Evolutionary conservation across 257 asterid species (phyloP), one percentile per base, ranked within the genome.

Genomic region (Nicotiana paniculata): DNA sequence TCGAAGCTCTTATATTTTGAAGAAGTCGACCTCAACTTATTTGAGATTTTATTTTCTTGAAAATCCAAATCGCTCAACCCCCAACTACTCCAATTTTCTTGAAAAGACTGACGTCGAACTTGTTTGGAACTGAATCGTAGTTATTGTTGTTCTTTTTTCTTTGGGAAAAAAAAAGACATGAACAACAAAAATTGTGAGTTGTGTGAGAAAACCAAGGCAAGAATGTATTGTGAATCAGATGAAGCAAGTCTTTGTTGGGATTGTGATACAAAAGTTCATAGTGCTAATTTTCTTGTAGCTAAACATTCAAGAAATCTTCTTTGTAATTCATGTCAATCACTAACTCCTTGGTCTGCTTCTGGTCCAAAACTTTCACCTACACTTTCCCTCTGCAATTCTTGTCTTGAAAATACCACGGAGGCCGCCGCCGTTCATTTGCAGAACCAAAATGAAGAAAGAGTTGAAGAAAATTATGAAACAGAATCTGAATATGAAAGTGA

Each of bases 281-380:
- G 87, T 0, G 97, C 96, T 0, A 93, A 93, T 62, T 92, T 93
- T 18, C 90, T 92, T 1, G 96, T 92, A 3, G 88, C 93, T 3
- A 93, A 91, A 68, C 97, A 93, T 67, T 84, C 86, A 0, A 84
- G 97, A 81, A 90, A 89, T 30, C 92, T 92, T 1, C 92, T 92
- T 24, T 93, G 98, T 86, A 89, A 89, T 67, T 77, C 84, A 30
- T 93, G 98, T 85, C 91, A 88, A 82, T 85, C 90, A 39, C 88
- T 79, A 1, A 93, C 97, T 4, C 90, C 93, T 0, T 93, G 97
- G 98, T 86, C 91, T 1, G 93, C 90, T 79, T 89, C 97, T 16
- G 98, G 97, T 0, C 85, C 91, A 0, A 84, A 78, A 63, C 93
- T 93, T 43, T 89, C 88, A 17, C 93, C 89, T 0, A 89, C 91